phyloP scores from a whole-genome alignment of 2,329 filamentous ascomycete species.

The Fusarium cyanostomum region DNA sequence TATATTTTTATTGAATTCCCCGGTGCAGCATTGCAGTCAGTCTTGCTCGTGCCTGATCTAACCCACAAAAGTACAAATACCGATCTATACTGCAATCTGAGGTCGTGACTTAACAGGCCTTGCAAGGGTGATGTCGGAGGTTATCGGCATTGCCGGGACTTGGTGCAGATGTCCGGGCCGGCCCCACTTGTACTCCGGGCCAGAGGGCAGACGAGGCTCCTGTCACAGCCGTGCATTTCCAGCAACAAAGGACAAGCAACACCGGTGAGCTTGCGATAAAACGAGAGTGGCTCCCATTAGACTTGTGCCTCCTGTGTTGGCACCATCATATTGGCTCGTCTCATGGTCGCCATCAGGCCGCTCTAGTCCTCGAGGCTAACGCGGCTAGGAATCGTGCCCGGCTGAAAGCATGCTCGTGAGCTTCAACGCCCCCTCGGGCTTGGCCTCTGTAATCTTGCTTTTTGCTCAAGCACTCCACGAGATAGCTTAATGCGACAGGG shows the following conservation, averaged over 20 bases:
- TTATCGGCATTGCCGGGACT: not conserved
- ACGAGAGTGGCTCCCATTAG: constrained; percentile 22
- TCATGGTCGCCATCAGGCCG: constrained; percentile 24
- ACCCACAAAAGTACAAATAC: no score
- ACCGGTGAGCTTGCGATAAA: constrained; percentile 9
- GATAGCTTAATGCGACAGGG: constrained; percentile 8
- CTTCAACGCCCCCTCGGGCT: constrained; percentile 11
- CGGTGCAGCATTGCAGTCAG: no score
- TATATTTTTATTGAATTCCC: no score
- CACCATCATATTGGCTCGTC: constrained; percentile 24
- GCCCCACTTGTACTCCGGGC: constrained; percentile 25
- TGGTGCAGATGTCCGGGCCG: constrained; percentile 12
- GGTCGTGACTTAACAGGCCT: not conserved
- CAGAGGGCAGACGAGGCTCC: constrained; percentile 9
- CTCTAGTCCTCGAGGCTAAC: constrained; percentile 30
- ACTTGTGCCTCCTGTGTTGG: constrained; percentile 14
- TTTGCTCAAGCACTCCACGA: constrained; percentile 5
- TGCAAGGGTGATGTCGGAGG: constrained; percentile 3
- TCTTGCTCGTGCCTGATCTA: no score
- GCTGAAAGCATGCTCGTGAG: constrained; percentile 8
- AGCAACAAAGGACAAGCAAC: constrained; percentile 3
- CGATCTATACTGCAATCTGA: no score
- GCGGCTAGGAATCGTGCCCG: constrained; percentile 14
- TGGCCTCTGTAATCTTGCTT: constrained; percentile 23
- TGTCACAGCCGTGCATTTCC: constrained; percentile 3